A percentile compares a stretch with the other conserved stretches of the same genome.
Evolutionary conservation across 1,284 basidiomycete genomes (phyloP).

Genomic region (Phylloboletellus chloephorus): DNA sequence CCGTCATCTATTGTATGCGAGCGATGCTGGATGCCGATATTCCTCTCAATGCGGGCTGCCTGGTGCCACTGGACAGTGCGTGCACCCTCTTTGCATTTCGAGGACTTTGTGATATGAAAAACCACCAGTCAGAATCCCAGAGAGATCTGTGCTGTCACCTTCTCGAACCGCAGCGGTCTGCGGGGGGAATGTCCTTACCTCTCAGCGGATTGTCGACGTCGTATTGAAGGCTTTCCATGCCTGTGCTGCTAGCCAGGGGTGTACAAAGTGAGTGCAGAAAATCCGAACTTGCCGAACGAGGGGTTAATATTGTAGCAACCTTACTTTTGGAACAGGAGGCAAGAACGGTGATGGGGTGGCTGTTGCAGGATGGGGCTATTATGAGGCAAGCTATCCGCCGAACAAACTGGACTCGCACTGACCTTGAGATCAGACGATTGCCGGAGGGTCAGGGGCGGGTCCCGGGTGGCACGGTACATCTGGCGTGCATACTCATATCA

Average conservation of each 20-base stretch:
- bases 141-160: conserved; percentile 76
- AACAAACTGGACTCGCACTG: neutral
- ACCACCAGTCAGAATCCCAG: conserved; percentile 69
- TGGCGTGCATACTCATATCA: conserved; percentile 87
- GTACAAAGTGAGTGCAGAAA: conserved; percentile 64
- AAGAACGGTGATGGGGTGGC: conserved; percentile 77
- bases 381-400: conserved; percentile 56
- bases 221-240: conserved; percentile 92
- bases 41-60: conserved; percentile 89
- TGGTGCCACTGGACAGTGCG: conserved; percentile 72
- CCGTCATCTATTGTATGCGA: conserved; percentile 93
- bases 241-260: conserved; percentile 90
- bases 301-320: conserved; percentile 50
- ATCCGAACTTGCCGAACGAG: neutral
- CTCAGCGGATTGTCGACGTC: conserved; percentile 92
- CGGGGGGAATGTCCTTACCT: conserved; percentile 90
- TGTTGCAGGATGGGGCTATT: conserved; percentile 88
- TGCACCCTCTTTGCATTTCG: conserved; percentile 9
- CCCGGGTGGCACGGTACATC: conserved; percentile 87
- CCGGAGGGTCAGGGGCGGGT: conserved; percentile 90
- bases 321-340: conserved; percentile 89
- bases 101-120: conserved; percentile 7
- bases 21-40: conserved; percentile 91
- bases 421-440: conserved; percentile 65
- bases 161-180: conserved; percentile 87